Evolutionary conservation across 805 yeast species (phyloP), one percentile per base, ranked within the genome.

Genomic region (Wickerhamomyces silvicola): DNA sequence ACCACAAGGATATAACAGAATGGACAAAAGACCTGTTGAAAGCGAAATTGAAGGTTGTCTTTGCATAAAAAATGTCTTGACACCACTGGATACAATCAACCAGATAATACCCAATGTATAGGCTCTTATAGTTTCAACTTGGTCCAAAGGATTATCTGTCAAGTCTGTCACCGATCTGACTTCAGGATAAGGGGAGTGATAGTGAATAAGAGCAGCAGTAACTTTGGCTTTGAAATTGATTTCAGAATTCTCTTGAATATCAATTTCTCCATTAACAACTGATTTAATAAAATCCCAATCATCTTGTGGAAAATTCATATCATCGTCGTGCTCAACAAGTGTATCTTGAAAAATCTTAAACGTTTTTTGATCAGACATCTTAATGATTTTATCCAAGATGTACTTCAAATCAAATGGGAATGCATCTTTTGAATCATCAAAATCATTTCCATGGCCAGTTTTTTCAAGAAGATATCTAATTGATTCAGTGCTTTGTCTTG

Each of bases 171-270:
- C 57, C 8, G 68, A 57, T 29, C 68, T 41, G 18, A 63, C 58
- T 39, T 62, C 68, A 7, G 66, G 67, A 31, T 63, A 62, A 6
- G 67, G 66, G 8, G 65, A 59, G 47, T 64, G 66, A 41, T 42
- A 53, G 27, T 36, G 31, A 27, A 54, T 57, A 26, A 70, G 46
- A 19, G 61, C 64, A 5, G 75, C 75, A 36, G 68, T 66, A 20
- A 63, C 48, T 36, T 54, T 57, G 22, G 56, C 51, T 26, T 61
- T 62, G 12, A 64, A 45, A 8, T 41, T 38, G 61, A 64, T 56
- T 7, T 26, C 12, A 6, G 12, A 11, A 6, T 7, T 9, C 12
- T 22, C 24, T 22, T 22, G 12, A 13, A 29, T 4, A 25, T 32
- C 39, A 4, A 30, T 8, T 9, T 25, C 12, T 7, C 24, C 18